These are phyloP conservation scores for Tuber melanosporum DNA, from an alignment of 495 filamentous ascomycete genomes.

Conservation along the genomic window DNA sequence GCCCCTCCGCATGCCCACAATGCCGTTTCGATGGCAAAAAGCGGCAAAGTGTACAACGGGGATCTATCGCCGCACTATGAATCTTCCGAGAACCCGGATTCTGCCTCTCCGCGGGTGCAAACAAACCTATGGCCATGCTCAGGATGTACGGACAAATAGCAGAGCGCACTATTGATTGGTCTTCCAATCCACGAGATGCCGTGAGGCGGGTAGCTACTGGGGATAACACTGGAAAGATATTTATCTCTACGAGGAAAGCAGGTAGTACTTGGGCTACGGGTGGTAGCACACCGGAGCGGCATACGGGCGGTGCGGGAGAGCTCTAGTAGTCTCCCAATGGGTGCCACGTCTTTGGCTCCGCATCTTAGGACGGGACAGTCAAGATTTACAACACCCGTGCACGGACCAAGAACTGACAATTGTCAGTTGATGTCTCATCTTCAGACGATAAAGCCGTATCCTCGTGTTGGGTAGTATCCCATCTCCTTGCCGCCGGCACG, in stretches of 20 bases:
- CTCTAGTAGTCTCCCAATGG: slow-evolving; percentile 93
- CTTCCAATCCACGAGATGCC: slow-evolving; percentile 62
- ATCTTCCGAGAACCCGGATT: slow-evolving; percentile 78
- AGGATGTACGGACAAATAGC: slow-evolving; percentile 67
- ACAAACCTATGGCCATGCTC: slow-evolving; percentile 57
- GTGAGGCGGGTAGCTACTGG: slow-evolving; percentile 80
- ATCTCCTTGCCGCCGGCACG: slow-evolving; percentile 84
- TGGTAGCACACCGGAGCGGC: slow-evolving; percentile 69
- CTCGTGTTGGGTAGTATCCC: slow-evolving; percentile 71
- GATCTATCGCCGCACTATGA: slow-evolving; percentile 78
- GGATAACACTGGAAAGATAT: slow-evolving; percentile 84
- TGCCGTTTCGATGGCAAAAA: slow-evolving; percentile 83
- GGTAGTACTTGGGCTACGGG: slow-evolving; percentile 83
- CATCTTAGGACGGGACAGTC: slow-evolving; percentile 84
- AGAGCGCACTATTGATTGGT: slow-evolving; percentile 94
- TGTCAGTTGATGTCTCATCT: slow-evolving; percentile 74
- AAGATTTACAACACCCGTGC: slow-evolving; percentile 91
- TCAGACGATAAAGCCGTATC: slow-evolving; percentile 35
- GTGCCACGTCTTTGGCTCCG: slow-evolving; percentile 83
- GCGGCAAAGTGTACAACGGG: slow-evolving; percentile 76
- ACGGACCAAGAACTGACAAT: slow-evolving; percentile 72
- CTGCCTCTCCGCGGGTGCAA: slow-evolving; percentile 61
- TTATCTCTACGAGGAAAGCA: slow-evolving; percentile 72
- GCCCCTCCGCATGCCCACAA: slow-evolving; percentile 60
- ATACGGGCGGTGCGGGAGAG: slow-evolving; percentile 81